These are phyloP conservation scores for Pseudoscleropodium purum DNA, from an alignment of 225 moss, liverwort and hornwort genomes.

Conservation along the genomic window DNA sequence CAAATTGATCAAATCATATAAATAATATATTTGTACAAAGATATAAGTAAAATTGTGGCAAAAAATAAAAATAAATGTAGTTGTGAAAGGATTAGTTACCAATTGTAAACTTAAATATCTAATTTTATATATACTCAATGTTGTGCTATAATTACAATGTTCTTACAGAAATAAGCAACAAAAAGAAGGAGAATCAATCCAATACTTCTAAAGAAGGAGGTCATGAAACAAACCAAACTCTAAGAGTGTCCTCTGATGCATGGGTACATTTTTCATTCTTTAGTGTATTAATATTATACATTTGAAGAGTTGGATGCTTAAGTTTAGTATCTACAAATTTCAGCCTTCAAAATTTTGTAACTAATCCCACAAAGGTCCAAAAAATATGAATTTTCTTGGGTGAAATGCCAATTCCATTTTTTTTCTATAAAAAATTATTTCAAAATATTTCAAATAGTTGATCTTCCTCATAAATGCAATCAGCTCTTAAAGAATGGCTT, in stretches of 20 bases:
- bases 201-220: rapidly evolving
- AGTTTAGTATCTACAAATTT: not conserved
- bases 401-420: not conserved
- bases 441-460: not conserved
- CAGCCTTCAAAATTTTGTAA: not conserved
- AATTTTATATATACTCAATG: not conserved
- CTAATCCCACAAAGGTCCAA: not conserved
- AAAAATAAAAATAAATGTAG: not conserved
- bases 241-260: rapidly evolving
- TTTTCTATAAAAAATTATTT: not conserved
- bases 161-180: not conserved
- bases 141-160: no score
- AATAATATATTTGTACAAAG: not conserved
- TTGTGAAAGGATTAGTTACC: not conserved
- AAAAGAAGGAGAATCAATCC: not conserved
- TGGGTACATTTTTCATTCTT: not conserved
- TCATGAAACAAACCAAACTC: not conserved
- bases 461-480: not conserved
- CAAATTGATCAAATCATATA: not conserved
- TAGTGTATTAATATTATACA: not conserved
- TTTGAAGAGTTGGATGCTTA: not conserved
- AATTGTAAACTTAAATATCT: not conserved
- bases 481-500: not conserved
- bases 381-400: not conserved
- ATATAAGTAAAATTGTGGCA: not conserved